A percentile compares a stretch with the other conserved stretches of the same genome.
Conservation (phyloP, 768 basidiomycete species). For the Grammothele lineata region DNA sequence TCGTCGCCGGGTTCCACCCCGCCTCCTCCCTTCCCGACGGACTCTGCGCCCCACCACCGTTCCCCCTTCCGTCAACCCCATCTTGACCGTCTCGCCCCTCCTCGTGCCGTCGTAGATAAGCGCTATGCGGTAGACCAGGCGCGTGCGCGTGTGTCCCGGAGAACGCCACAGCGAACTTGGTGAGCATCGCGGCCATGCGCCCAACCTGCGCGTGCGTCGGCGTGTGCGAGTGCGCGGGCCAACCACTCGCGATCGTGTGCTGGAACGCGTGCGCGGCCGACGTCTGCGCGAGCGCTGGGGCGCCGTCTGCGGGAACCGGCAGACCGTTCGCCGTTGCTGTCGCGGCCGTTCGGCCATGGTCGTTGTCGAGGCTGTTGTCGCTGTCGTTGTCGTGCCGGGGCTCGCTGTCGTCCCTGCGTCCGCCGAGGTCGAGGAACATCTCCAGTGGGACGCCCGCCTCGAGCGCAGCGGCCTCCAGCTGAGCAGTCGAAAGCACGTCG, state of each 20-base stretch:
- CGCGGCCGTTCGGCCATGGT: too few relatives aligned
- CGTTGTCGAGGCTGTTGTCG: too few relatives aligned
- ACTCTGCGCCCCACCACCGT: too few relatives aligned
- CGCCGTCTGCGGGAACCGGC: too few relatives aligned
- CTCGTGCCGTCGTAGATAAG: neutral
- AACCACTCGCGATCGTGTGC: conserved; percentile 14
- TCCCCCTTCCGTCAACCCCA: too few relatives aligned
- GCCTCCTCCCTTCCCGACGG: too few relatives aligned
- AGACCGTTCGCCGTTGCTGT: too few relatives aligned
- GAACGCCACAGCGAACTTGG: conserved; percentile 45
- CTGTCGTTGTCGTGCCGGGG: too few relatives aligned
- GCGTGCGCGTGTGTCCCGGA: conserved; percentile 19
- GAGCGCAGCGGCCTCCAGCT: conserved; percentile 59
- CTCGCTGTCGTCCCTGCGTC: neutral
- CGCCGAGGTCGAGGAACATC: conserved; percentile 31
- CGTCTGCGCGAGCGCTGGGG: conserved; percentile 3
- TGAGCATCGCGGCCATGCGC: conserved; percentile 52
- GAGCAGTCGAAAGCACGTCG: conserved; percentile 47
- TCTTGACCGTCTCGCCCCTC: too few relatives aligned
- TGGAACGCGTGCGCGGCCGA: conserved; percentile 4
- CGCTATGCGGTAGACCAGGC: conserved; percentile 4
- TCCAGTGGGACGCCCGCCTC: conserved; percentile 64
- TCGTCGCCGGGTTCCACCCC: conserved; percentile 4
- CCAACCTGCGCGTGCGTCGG: conserved; percentile 56
- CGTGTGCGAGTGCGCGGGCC: conserved; percentile 25